Percentiles rank a stretch among this genome's conserved stretches.
These are phyloP conservation scores for Cyberlindnera samutprakarnensis DNA, from an alignment of 805 yeast genomes.

Conservation along the genomic window DNA sequence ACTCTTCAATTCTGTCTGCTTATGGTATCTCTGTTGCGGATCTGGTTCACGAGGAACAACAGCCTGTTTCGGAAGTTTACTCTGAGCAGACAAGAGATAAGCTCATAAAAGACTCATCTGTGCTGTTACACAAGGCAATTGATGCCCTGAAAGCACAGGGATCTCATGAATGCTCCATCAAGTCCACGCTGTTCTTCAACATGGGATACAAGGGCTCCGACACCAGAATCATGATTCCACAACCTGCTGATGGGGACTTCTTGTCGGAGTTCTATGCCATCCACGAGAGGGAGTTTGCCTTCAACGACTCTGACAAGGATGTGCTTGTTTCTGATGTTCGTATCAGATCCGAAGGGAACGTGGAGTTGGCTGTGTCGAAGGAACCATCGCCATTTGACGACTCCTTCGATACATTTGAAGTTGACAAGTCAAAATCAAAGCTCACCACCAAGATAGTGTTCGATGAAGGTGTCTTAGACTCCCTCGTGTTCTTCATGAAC, in stretches of 20 bases:
- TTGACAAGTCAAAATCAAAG: constrained; percentile 9
- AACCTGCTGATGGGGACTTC: constrained; percentile 21
- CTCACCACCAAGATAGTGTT: constrained; percentile 31
- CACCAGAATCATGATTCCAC: constrained; percentile 31
- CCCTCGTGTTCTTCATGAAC: constrained; percentile 25
- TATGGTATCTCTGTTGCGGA: constrained; percentile 39
- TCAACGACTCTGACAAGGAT: constrained; percentile 26
- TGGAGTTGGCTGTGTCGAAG: constrained; percentile 9
- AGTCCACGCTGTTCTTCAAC: constrained; percentile 26
- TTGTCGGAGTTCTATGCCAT: constrained; percentile 20
- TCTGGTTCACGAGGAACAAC: constrained; percentile 22
- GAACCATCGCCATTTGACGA: constrained; percentile 23
- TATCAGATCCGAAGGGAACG: constrained; percentile 26
- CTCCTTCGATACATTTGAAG: constrained; percentile 18
- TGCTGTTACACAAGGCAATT: constrained; percentile 7
- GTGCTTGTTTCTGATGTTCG: constrained; percentile 29
- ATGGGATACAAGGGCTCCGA: constrained; percentile 42
- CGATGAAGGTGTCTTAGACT: constrained; percentile 24
- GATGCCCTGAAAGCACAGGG: constrained; percentile 18
- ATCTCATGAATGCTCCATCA: constrained; percentile 19
- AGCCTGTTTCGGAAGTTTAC: constrained; percentile 20
- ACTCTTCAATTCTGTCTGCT: constrained; percentile 40
- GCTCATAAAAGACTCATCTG: constrained; percentile 6
- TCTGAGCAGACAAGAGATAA: constrained; percentile 17
- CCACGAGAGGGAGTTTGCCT: constrained; percentile 31